phyloP scores from a whole-genome alignment of 164 flowering plant species.

The Magnolia officinalis region DNA sequence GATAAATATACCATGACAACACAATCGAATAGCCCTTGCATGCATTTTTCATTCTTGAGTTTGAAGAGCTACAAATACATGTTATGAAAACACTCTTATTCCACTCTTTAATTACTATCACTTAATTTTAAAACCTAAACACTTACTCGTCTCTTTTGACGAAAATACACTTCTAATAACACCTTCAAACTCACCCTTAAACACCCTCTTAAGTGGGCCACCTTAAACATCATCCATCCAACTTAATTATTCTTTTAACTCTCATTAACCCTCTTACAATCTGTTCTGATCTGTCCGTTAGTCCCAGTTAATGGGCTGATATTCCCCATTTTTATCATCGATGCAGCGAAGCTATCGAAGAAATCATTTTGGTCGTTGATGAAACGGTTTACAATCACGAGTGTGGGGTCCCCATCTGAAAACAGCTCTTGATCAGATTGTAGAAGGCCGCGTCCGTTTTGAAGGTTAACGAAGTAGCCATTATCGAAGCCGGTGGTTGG shows the following conservation, averaged over 20 bases:
- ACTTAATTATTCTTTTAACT: background rate
- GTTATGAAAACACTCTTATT: no score
- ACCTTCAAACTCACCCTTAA: no score
- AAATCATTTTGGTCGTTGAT: slow-evolving; percentile 12
- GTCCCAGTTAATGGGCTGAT: slow-evolving; percentile 19
- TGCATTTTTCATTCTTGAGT: no score
- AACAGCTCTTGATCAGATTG: slow-evolving; percentile 20
- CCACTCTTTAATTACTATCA: no score
- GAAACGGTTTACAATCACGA: slow-evolving; percentile 15
- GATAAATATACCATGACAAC: no score
- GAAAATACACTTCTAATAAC: no score
- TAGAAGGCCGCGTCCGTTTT: slow-evolving; percentile 15
- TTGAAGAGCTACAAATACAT: no score
- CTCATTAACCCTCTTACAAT: slow-evolving; percentile 11
- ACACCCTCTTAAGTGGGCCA: no score
- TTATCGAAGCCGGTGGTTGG: slow-evolving; percentile 8
- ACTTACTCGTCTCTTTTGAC: no score
- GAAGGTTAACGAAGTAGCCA: slow-evolving; percentile 21
- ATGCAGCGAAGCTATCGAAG: slow-evolving; percentile 16
- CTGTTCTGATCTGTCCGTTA: slow-evolving; percentile 15
- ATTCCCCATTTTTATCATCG: slow-evolving; percentile 24
- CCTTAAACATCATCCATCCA: no score
- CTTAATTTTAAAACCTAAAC: no score
- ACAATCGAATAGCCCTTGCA: no score
- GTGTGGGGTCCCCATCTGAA: slow-evolving; percentile 9